These are phyloP conservation scores for Exserohilum rostratum DNA, from an alignment of 2,329 filamentous ascomycete genomes.

Conservation along the genomic window DNA sequence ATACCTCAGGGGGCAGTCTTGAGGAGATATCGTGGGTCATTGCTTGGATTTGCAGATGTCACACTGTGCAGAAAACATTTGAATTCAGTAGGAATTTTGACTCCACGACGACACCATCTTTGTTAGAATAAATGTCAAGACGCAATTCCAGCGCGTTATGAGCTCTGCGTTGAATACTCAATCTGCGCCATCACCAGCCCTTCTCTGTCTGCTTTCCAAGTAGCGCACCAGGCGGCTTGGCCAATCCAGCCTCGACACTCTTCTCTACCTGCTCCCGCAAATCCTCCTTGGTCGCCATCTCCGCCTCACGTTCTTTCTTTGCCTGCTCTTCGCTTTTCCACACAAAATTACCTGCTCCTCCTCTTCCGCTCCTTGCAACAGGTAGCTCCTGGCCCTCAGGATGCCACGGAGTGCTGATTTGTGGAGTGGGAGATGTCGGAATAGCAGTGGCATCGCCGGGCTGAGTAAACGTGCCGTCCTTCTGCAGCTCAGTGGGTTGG, in stretches of 20 bases:
- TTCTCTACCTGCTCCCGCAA: slow-evolving; percentile 48
- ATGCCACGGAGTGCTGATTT: slow-evolving; percentile 44
- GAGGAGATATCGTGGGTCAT: not conserved
- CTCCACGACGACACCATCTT: not conserved
- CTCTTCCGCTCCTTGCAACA: slow-evolving; percentile 48
- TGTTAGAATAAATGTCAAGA: not conserved
- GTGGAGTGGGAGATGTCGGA: slow-evolving; percentile 33
- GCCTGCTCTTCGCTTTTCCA: slow-evolving; percentile 48
- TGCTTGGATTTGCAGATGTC: not conserved
- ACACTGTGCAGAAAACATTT: not conserved
- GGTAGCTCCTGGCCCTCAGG: slow-evolving; percentile 43
- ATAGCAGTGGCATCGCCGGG: slow-evolving; percentile 36
- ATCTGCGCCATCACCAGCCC: slow-evolving; percentile 20
- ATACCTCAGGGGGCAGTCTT: not conserved
- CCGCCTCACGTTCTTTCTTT: slow-evolving; percentile 32
- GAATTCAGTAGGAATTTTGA: not conserved
- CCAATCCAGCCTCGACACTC: slow-evolving; percentile 50
- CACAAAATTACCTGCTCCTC: slow-evolving; percentile 57
- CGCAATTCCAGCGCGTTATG: not conserved
- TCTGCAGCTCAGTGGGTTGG: slow-evolving; percentile 48
- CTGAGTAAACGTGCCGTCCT: slow-evolving; percentile 48
- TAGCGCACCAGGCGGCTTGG: slow-evolving; percentile 49
- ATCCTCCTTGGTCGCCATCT: slow-evolving; percentile 21
- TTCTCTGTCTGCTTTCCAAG: slow-evolving; percentile 44
- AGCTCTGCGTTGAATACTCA: not conserved